Evolutionary conservation across 2,329 filamentous ascomycete species (phyloP).

Genomic region (Cercospora zeina): DNA sequence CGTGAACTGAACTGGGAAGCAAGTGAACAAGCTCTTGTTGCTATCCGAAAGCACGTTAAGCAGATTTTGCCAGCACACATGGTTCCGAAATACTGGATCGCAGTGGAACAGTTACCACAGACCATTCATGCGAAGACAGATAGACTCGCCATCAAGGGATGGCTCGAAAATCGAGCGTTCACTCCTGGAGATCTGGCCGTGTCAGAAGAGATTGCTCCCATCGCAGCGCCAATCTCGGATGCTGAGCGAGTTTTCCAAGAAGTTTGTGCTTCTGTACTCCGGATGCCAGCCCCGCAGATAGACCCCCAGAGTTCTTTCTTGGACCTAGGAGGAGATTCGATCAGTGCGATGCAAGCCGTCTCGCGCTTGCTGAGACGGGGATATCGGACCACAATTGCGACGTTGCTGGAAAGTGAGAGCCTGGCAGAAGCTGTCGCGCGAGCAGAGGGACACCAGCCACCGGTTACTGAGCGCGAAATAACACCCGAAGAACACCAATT

Average conservation of each 20-base stretch:
- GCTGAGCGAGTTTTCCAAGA: background rate
- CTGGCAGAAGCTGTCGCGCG: background rate
- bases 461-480: background rate
- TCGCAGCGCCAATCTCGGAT: background rate
- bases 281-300: background rate
- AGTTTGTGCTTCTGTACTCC: background rate
- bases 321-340: background rate
- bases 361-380: background rate
- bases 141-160: background rate
- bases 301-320: background rate
- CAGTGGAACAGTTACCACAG: background rate
- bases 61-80: background rate
- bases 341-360: slow-evolving; percentile 3
- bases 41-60: background rate
- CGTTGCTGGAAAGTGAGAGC: background rate
- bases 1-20: background rate
- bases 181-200: background rate
- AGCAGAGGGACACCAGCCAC: background rate
- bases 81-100: background rate
- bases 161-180: background rate
- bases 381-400: background rate
- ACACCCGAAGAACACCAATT: background rate
- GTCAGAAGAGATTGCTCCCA: background rate
- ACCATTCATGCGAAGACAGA: background rate
- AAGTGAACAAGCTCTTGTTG: background rate